Percentiles rank a stretch among this genome's conserved stretches.
These are phyloP conservation scores for Pseudogymnoascus sp. DNA, from an alignment of 2,329 filamentous ascomycete genomes.

Conservation along the genomic window DNA sequence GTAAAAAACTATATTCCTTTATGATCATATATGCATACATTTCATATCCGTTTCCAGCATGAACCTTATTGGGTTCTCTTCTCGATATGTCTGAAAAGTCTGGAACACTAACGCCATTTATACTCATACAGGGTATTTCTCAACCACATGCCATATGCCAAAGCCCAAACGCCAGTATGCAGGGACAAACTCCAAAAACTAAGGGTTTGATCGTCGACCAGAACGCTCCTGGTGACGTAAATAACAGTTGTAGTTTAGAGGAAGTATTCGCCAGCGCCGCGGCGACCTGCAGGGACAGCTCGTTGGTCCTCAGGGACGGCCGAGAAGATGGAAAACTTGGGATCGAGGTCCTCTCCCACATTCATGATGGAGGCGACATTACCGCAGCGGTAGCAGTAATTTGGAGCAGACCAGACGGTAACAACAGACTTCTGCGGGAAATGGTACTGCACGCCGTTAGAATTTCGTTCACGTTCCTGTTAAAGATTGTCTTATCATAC, in stretches of 20 bases:
- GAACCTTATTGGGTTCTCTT: background rate
- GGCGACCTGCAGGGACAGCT: constrained; percentile 66
- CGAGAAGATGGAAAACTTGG: constrained; percentile 87
- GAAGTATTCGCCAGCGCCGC: constrained; percentile 66
- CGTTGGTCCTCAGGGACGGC: constrained; percentile 82
- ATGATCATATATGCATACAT: constrained; percentile 9
- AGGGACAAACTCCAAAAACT: constrained; percentile 8
- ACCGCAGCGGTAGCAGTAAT: constrained; percentile 42
- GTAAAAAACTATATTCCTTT: constrained; percentile 2
- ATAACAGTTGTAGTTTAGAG: constrained; percentile 36
- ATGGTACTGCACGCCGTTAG: constrained; percentile 60
- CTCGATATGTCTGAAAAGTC: background rate
- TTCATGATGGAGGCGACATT: constrained; percentile 77
- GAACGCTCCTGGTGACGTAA: constrained; percentile 9
- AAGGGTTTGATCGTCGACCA: background rate
- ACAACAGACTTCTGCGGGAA: constrained; percentile 93
- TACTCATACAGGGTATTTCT: constrained; percentile 12
- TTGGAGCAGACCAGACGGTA: constrained; percentile 55
- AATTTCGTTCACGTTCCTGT: background rate
- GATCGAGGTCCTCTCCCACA: constrained; percentile 74
- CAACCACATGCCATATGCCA: constrained; percentile 11
- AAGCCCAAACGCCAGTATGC: constrained; percentile 11
- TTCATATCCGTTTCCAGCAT: background rate
- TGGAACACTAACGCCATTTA: constrained; percentile 9
- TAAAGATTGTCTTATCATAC: constrained; percentile 27